Base-by-base conservation (phyloP, 2,329 filamentous ascomycete genomes). In the Fusarium sp. region DNA sequence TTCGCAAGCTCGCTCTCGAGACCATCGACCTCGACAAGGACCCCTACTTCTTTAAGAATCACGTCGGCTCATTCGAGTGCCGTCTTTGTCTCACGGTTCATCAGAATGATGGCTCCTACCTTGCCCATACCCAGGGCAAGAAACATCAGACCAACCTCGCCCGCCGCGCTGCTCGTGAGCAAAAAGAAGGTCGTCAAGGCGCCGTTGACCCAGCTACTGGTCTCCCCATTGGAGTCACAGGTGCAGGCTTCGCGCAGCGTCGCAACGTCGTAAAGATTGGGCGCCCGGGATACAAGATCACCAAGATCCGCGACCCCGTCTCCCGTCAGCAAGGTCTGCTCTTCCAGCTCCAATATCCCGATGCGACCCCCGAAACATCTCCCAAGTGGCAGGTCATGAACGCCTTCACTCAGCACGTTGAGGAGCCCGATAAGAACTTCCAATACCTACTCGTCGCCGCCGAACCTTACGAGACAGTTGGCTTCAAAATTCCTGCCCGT, bases 21-120 rank as follows among this genome's bases (percentile, higher is more conserved):
- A 97, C 94, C 62, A 99, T 99, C 87, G 95, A 98, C 86, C 93
- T 98, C 72, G 96, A 98, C 85, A 98, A 98, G 85, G 96, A 99
- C 85, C 96, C 96, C 0, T 99, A 98, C 89, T 98, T 98, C 87
- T 99, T 99, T 91, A 97, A 97, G 83, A 99, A 99, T 87, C 95
- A 99, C 83, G 94, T 98, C 78, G 96, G 96, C 79, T 96, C 93
- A 79, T 99, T 98, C 84, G 96, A 99, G 84, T 99, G 96, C 83
- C 93, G 96, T 35, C 92, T 99, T 44, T 99, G 96, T 80, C 87
- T 99, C 31, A 99, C 96, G 0, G 95, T 98, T 9, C 96, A 99
- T 87, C 96, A 99, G 80, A 99, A 99, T 82, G 96, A 99, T 85
- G 96, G 96, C 72, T 98, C 95, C 52, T 99, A 99, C 84, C 94